Evolutionary conservation across 768 basidiomycete genomes (phyloP).

Genomic region (Tricholoma flavovirens): DNA sequence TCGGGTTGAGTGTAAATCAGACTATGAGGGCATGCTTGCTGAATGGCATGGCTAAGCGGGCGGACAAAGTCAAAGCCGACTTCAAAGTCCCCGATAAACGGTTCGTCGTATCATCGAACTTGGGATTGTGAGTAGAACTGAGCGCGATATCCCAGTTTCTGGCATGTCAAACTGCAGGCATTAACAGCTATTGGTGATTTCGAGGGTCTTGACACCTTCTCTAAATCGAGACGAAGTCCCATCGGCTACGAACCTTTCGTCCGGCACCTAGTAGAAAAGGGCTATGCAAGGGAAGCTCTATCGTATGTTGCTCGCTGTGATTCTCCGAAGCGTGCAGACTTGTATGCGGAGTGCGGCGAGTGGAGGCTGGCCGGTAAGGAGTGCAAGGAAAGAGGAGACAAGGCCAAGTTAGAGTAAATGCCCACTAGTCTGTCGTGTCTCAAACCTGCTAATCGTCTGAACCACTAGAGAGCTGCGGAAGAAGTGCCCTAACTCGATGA

Average conservation of each 20-base stretch:
- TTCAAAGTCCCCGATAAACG: slow-evolving; percentile 96
- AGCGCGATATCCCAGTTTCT: slow-evolving; percentile 56
- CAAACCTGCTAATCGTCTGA: slow-evolving; percentile 4
- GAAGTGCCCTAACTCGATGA: slow-evolving; percentile 75
- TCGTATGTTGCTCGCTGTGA: slow-evolving; percentile 83
- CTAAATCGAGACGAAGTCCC: slow-evolving; percentile 83
- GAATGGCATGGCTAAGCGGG: slow-evolving; percentile 78
- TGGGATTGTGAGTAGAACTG: background rate
- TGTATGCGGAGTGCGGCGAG: slow-evolving; percentile 88
- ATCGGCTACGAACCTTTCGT: slow-evolving; percentile 96
- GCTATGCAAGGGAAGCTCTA: slow-evolving; percentile 70
- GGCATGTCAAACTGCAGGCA: slow-evolving; percentile 87
- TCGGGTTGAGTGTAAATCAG: slow-evolving; percentile 81
- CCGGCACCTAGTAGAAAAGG: slow-evolving; percentile 66
- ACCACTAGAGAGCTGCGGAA: slow-evolving; percentile 57
- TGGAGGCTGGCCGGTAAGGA: slow-evolving; percentile 85
- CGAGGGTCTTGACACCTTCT: slow-evolving; percentile 79
- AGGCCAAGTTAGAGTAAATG: slow-evolving; percentile 77
- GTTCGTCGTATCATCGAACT: slow-evolving; percentile 33
- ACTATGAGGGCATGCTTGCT: slow-evolving; percentile 76
- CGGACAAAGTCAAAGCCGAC: slow-evolving; percentile 83
- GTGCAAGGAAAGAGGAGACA: slow-evolving; percentile 87
- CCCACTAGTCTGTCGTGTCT: background rate
- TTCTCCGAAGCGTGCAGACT: slow-evolving; percentile 69
- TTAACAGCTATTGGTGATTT: slow-evolving; percentile 78